These are phyloP conservation scores for Oryza glumipatula DNA, from an alignment of 176 grass and related monocot genomes.

Conservation along the genomic window DNA sequence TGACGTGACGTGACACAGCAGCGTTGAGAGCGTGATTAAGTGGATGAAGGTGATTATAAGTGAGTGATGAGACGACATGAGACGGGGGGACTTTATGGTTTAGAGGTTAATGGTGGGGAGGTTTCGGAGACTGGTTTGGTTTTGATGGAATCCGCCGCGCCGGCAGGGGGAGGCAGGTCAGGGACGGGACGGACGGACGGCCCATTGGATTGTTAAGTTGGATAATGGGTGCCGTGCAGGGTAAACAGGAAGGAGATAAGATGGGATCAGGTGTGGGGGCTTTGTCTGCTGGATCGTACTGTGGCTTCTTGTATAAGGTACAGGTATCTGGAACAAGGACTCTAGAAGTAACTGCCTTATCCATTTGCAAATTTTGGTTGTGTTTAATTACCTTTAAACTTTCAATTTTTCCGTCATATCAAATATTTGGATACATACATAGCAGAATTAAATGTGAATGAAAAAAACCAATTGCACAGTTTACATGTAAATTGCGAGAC, in stretches of 20 bases:
- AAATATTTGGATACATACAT: too few species aligned
- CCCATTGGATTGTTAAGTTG: slow-evolving; percentile 26
- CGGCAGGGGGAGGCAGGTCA: neutral
- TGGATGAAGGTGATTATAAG: neutral
- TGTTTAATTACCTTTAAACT: too few species aligned
- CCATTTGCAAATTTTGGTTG: too few species aligned
- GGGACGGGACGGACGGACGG: neutral
- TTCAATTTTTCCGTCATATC: too few species aligned
- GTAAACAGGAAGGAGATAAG: slow-evolving; percentile 41
- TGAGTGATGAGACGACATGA: neutral
- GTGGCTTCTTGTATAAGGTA: neutral
- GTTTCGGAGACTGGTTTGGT: neutral
- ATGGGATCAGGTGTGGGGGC: slow-evolving; percentile 32
- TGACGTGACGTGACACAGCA: neutral
- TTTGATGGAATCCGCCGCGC: slow-evolving; percentile 22
- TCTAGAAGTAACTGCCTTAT: neutral
- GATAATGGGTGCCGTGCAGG: slow-evolving; percentile 32
- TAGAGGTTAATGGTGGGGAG: slow-evolving; percentile 24
- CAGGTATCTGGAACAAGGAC: neutral
- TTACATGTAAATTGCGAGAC: too few species aligned
- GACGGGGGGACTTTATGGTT: neutral
- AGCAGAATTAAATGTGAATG: too few species aligned
- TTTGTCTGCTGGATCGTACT: neutral
- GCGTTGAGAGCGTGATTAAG: neutral
- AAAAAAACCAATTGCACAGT: too few species aligned